Evolutionary conservation across 2,329 filamentous ascomycete genomes (phyloP).

Genomic region (Teratosphaeria pseudoeucalypti): DNA sequence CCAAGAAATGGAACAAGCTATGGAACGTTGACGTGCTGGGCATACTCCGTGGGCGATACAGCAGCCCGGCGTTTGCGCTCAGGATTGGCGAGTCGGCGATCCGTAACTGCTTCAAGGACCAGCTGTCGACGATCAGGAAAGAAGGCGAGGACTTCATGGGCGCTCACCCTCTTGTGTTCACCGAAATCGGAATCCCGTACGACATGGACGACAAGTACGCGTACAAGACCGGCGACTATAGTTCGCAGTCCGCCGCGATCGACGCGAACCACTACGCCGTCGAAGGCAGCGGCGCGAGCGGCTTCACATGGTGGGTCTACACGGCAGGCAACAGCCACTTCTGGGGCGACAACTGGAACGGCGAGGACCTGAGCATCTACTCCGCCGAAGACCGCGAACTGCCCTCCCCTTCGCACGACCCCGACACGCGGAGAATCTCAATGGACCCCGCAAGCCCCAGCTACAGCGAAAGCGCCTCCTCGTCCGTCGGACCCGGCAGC

Average conservation of each 20-base stretch:
- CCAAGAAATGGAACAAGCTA: conserved; percentile 94
- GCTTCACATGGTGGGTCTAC: conserved; percentile 86
- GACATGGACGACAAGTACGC: conserved; percentile 97
- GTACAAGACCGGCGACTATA: conserved; percentile 91
- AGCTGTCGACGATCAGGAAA: conserved; percentile 69
- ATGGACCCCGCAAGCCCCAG: conserved; percentile 41
- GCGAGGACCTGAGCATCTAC: conserved; percentile 87
- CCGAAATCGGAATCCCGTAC: conserved; percentile 94
- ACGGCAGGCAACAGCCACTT: conserved; percentile 72
- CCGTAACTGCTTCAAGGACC: conserved; percentile 82
- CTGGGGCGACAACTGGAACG: conserved; percentile 93
- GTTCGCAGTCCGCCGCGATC: conserved; percentile 81
- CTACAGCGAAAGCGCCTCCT: conserved; percentile 45
- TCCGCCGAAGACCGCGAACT: conserved; percentile 68
- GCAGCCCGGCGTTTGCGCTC: conserved; percentile 81
- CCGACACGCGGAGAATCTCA: conserved; percentile 42
- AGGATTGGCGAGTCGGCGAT: conserved; percentile 90
- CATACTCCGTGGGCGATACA: conserved; percentile 77
- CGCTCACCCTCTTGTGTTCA: conserved; percentile 77
- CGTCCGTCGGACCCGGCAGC: conserved; percentile 59
- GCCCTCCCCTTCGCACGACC: conserved; percentile 32
- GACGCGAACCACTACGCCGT: conserved; percentile 93
- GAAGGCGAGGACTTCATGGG: conserved; percentile 87
- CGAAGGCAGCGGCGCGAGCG: conserved; percentile 73
- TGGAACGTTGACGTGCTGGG: conserved; percentile 98